These are phyloP conservation scores for Arthroderma uncinatum DNA, from an alignment of 2,329 filamentous ascomycete genomes.

Conservation along the genomic window DNA sequence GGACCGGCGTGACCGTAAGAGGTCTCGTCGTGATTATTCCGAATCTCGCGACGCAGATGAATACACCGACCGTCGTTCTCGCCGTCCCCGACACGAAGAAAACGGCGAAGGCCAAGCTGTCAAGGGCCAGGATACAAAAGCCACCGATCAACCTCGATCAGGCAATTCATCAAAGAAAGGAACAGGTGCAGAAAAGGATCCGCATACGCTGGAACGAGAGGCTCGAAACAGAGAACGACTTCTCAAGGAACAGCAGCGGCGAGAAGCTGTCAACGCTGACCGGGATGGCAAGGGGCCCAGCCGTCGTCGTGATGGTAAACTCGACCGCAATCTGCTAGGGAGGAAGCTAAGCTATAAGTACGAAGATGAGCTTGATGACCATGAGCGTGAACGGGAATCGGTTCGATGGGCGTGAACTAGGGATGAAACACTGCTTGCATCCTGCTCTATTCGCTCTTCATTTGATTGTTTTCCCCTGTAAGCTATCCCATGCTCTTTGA, in stretches of 20 bases:
- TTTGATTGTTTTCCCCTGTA: no score
- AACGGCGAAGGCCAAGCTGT: background rate
- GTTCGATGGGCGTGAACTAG: constrained; percentile 22
- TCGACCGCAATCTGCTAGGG: constrained; percentile 22
- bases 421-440: no score
- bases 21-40: constrained; percentile 33
- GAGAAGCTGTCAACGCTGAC: constrained; percentile 40
- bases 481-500: no score
- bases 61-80: constrained; percentile 28
- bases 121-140: background rate
- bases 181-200: constrained; percentile 44
- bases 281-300: constrained; percentile 22
- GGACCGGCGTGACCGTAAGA: constrained; percentile 25
- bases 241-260: constrained; percentile 54
- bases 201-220: constrained; percentile 64
- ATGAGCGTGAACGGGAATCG: constrained; percentile 33
- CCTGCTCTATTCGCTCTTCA: background rate
- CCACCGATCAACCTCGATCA: background rate
- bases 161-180: constrained; percentile 10
- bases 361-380: constrained; percentile 35
- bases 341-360: constrained; percentile 40
- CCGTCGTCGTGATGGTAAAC: constrained; percentile 27
- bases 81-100: constrained; percentile 19
- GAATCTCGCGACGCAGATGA: constrained; percentile 25
- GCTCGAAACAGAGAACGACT: constrained; percentile 51